Evolutionary conservation across 768 basidiomycete genomes (phyloP).

Genomic region (Xerocomus potaroensis): DNA sequence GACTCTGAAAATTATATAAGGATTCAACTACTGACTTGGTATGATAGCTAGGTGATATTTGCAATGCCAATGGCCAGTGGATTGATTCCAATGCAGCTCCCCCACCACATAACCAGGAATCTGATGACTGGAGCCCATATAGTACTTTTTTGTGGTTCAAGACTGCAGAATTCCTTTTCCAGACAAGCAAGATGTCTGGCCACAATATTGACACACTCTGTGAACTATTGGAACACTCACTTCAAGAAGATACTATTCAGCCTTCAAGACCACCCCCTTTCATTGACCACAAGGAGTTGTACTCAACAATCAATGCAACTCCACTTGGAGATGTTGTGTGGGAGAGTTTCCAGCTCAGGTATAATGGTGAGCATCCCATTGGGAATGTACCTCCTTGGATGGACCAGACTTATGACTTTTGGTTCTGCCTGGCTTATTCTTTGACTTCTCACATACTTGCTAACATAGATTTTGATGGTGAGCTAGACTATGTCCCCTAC

Average conservation of each 20-base stretch:
- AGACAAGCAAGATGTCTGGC: background rate
- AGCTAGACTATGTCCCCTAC: no score
- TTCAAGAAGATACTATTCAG: background rate
- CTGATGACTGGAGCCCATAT: background rate
- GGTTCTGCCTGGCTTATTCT: no score
- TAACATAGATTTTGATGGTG: no score
- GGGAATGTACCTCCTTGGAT: no score
- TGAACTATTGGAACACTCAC: background rate
- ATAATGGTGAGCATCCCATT: no score
- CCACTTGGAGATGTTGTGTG: no score
- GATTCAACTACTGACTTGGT: no score
- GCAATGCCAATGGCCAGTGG: background rate
- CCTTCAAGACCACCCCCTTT: background rate
- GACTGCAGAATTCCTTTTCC: background rate
- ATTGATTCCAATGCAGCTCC: background rate
- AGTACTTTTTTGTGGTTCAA: background rate
- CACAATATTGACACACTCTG: background rate
- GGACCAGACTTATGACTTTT: no score
- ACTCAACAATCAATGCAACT: no score
- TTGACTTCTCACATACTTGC: no score
- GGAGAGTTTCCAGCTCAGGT: no score
- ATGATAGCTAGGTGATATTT: background rate
- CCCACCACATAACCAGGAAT: background rate
- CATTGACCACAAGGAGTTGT: background rate
- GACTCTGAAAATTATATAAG: no score